Evolutionary conservation across 108 stramenopile genomes (phyloP), one percentile per base, ranked within the genome.

Genomic region (Epipyxis sp.): DNA sequence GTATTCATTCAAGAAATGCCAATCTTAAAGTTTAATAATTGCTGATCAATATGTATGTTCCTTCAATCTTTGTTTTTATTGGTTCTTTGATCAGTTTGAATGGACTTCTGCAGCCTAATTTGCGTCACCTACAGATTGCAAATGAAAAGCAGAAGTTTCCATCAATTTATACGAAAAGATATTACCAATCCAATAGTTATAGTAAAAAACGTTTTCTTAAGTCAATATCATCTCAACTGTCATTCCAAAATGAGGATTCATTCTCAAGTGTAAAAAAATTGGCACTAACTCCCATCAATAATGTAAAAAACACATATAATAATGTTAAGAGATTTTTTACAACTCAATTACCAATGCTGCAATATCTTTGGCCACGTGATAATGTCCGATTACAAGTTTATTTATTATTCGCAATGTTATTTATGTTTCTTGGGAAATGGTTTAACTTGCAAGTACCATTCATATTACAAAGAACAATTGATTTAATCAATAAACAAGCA

Each of bases 341-440:
- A 6, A 35, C 3, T 6, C 10, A 65, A 6, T 32, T 65, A 13
- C 61, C 61, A 6, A 65, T 65, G 61, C 3, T 65, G 61, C 61
- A 32, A 6, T 65, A 35, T 37, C 61, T 65, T 6, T 65, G 61
- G 61, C 61, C 61, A 10, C 30, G 34, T 6, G 61, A 65, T 37
- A 65, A 32, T 65, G 30, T 32, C 10, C 61, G 61, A 3, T 65
- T 65, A 37, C 27, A 25, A 65, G 30, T 65, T 32, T 65, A 32
- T 25, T 32, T 65, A 3, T 10, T 65, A 16, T 65, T 65, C 30
- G 20, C 61, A 6, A 3, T 65, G 25, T 6, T 65, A 16, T 65
- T 65, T 25, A 65, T 65, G 61, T 3, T 65, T 32, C 34, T 65
- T 6, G 61, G 61, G 13, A 65, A 65, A 65, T 65, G 61, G 61